Evolutionary conservation across 2,329 filamentous ascomycete species (phyloP).

Genomic region (Stagonosporopsis cucurbitacearum): DNA sequence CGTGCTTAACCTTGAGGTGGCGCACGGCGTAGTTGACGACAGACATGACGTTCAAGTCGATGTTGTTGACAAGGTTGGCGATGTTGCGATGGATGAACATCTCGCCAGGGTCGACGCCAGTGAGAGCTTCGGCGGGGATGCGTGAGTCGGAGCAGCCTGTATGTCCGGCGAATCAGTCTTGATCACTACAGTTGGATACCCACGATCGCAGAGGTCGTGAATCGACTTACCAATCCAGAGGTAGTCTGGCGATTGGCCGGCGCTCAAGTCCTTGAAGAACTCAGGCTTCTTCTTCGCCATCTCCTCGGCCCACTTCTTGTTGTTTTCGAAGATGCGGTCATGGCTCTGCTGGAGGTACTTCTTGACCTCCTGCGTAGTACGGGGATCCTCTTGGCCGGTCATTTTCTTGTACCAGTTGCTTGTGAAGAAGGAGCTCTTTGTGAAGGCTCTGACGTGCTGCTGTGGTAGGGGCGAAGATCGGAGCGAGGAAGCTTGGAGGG

Average conservation of each 20-base stretch:
- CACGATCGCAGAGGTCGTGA: not conserved
- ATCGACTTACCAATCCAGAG: slow-evolving; percentile 55
- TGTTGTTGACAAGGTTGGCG: slow-evolving; percentile 49
- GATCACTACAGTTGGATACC: not conserved
- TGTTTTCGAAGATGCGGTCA: slow-evolving; percentile 72
- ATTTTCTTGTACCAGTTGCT: slow-evolving; percentile 27
- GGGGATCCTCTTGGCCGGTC: slow-evolving; percentile 27
- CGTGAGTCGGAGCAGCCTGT: slow-evolving; percentile 50
- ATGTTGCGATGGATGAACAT: slow-evolving; percentile 48
- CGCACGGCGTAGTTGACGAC: slow-evolving; percentile 51
- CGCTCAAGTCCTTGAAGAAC: slow-evolving; percentile 69
- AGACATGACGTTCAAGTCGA: slow-evolving; percentile 51
- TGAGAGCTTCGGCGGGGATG: slow-evolving; percentile 51
- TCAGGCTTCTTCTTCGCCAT: slow-evolving; percentile 66
- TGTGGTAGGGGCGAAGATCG: slow-evolving; percentile 8
- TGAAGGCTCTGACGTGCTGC: slow-evolving; percentile 11
- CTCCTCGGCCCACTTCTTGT: slow-evolving; percentile 68
- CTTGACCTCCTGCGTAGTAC: slow-evolving; percentile 34
- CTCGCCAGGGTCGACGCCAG: slow-evolving; percentile 46
- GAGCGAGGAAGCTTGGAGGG: slow-evolving; percentile 4
- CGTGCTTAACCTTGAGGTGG: slow-evolving; percentile 65
- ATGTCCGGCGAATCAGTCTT: slow-evolving; percentile 6
- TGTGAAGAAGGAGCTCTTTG: slow-evolving; percentile 19
- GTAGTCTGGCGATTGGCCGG: slow-evolving; percentile 73
- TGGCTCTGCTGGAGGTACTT: slow-evolving; percentile 68